Evolutionary conservation across 805 yeast genomes (phyloP), one percentile per base, ranked within the genome.

Genomic region (Sugiyamaella qingdaonensis): DNA sequence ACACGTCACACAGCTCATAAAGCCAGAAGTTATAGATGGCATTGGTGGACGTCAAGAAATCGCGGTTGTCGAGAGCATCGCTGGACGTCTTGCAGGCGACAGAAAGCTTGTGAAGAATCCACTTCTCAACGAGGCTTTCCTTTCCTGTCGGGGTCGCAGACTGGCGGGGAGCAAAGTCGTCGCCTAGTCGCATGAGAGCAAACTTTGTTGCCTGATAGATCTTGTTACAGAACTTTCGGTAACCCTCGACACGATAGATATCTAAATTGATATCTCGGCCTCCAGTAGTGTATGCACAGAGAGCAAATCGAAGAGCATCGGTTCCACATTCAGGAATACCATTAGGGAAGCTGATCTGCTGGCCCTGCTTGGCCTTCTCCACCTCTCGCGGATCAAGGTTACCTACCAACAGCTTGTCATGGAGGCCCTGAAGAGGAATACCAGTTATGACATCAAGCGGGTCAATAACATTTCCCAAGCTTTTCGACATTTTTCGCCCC

Each of bases 271-370:
- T 94, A 67, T 94, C 99, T 75, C 98, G 85, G 64, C 97, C 98
- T 75, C 99, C 99, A 47, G 98, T 92, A 50, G 96, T 86, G 78
- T 92, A 94, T 50, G 97, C 97, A 81, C 98, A 94, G 61, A 92
- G 80, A 37, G 99, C 98, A 69, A 94, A 94, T 77, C 99, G 85
- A 75, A 94, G 77, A 44, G 99, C 99, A 73, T 94, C 99, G 48
- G 98, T 91, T 77, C 99, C 99, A 80, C 99, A 94, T 76, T 94
- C 96, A 53, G 98, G 97, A 62, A 92, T 91, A 76, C 99, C 99
- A 63, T 84, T 84, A 60, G 99, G 99, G 78, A 90, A 92, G 10
- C 95, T 84, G 65, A 81, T 77, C 63, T 78, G 82, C 75, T 94
- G 98, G 58, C 98, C 98, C 43, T 78, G 81, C 64, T 80, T 82